phyloP scores from a whole-genome alignment of 441 rosid genomes.

The Pelargonium cotyledonis region DNA sequence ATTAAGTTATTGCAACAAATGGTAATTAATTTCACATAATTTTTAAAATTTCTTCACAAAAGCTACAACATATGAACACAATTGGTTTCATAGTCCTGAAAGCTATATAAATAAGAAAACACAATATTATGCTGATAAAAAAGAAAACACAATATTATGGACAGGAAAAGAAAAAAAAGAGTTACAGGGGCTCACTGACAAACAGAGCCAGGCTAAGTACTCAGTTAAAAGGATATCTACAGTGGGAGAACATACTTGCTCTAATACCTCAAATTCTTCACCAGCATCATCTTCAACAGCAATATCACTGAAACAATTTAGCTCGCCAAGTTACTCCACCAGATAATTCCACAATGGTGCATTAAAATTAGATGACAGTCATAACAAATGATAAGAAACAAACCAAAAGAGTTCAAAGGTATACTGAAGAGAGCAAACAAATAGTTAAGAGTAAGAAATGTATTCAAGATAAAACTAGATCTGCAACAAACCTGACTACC shows the following conservation, averaged over 20 bases:
- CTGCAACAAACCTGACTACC: conserved; percentile 54
- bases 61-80: too few relatives aligned
- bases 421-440: not conserved
- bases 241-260: conserved; percentile 42
- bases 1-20: too few relatives aligned
- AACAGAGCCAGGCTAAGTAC: not conserved
- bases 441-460: not conserved
- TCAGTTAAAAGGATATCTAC: conserved; percentile 3
- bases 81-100: too few relatives aligned
- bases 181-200: not conserved
- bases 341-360: conserved; percentile 5
- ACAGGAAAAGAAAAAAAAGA: not conserved
- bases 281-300: conserved; percentile 31
- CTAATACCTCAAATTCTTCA: conserved; percentile 32
- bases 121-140: not conserved
- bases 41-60: too few relatives aligned
- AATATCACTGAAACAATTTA: conserved; percentile 44
- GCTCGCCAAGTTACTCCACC: conserved; percentile 15
- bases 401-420: not conserved
- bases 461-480: conserved; percentile 15
- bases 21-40: too few relatives aligned
- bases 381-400: not conserved
- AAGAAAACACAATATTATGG: not conserved
- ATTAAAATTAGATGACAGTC: not conserved
- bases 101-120: not conserved